Evolutionary conservation across 371 early-diverging fungal species (phyloP).

Genomic region (Mucor saturninus): DNA sequence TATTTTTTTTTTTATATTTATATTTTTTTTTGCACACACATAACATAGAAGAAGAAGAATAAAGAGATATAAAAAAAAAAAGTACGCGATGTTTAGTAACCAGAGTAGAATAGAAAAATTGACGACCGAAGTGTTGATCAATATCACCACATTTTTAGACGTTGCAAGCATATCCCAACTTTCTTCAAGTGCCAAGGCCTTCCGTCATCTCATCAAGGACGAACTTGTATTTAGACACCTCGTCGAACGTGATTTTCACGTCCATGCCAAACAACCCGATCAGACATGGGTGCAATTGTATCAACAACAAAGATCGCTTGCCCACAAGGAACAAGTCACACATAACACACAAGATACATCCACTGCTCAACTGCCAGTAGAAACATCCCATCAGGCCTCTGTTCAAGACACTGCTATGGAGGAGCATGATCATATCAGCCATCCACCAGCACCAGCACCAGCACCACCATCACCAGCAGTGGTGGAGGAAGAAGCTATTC

Average conservation of each 20-base stretch:
- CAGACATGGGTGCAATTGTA: slow-evolving; percentile 35
- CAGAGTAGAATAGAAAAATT: slow-evolving; percentile 22
- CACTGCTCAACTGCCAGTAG: background rate
- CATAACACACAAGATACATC: background rate
- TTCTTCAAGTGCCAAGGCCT: slow-evolving; percentile 30
- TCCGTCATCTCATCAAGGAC: slow-evolving; percentile 27
- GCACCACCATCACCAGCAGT: background rate
- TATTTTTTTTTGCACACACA: no score
- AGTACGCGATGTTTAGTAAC: slow-evolving; percentile 10
- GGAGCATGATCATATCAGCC: background rate
- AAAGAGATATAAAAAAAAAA: background rate
- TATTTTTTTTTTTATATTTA: no score
- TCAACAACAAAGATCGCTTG: slow-evolving; percentile 6
- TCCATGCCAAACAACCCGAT: slow-evolving; percentile 34
- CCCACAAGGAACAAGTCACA: background rate
- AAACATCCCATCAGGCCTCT: background rate
- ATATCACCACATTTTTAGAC: slow-evolving; percentile 31
- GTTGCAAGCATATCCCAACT: slow-evolving; percentile 30
- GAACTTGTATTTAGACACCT: slow-evolving; percentile 38
- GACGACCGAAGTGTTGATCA: slow-evolving; percentile 36
- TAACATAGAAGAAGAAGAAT: background rate
- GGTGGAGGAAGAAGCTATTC: background rate
- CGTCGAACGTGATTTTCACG: slow-evolving; percentile 38
- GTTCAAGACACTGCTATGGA: background rate
- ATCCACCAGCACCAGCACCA: no score